These are phyloP conservation scores for Vigna unguiculata DNA, from an alignment of 306 rosid species.

Conservation along the genomic window DNA sequence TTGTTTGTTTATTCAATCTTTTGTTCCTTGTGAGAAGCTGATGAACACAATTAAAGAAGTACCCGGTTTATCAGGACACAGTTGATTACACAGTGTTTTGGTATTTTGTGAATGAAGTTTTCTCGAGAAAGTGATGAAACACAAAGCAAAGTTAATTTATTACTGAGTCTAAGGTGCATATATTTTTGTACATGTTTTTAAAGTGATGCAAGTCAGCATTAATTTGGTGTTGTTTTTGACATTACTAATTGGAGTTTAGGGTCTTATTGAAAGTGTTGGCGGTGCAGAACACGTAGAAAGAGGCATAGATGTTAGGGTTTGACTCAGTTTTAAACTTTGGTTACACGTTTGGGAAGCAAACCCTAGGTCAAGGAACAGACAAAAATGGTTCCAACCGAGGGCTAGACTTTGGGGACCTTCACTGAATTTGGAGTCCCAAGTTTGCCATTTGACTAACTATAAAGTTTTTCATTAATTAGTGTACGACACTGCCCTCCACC, in stretches of 20 bases:
- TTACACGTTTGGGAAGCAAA: slow-evolving; percentile 73
- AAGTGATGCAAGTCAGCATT: slow-evolving; percentile 46
- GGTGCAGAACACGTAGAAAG: slow-evolving; percentile 62
- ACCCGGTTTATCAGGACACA: neutral
- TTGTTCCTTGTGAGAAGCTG: too few relatives aligned
- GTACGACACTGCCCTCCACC: slow-evolving; percentile 59
- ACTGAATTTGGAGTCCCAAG: slow-evolving; percentile 80
- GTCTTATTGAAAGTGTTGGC: slow-evolving; percentile 46
- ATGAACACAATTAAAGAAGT: too few relatives aligned
- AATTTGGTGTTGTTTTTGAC: slow-evolving; percentile 25
- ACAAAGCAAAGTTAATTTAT: slow-evolving; percentile 38
- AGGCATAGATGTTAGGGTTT: slow-evolving; percentile 67
- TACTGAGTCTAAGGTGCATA: slow-evolving; percentile 39
- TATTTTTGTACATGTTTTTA: slow-evolving; percentile 20
- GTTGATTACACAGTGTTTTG: neutral
- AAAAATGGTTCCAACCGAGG: slow-evolving; percentile 82
- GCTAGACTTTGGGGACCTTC: slow-evolving; percentile 75
- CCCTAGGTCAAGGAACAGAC: slow-evolving; percentile 81
- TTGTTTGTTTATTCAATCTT: too few relatives aligned
- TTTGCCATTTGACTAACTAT: slow-evolving; percentile 64
- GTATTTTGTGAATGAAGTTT: neutral
- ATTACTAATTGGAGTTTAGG: slow-evolving; percentile 33
- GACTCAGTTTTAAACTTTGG: slow-evolving; percentile 61
- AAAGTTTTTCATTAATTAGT: slow-evolving; percentile 50
- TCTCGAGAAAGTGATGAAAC: slow-evolving; percentile 36